Conservation (phyloP, 75 land plant genomes). For the Cunninghamia lanceolata region DNA sequence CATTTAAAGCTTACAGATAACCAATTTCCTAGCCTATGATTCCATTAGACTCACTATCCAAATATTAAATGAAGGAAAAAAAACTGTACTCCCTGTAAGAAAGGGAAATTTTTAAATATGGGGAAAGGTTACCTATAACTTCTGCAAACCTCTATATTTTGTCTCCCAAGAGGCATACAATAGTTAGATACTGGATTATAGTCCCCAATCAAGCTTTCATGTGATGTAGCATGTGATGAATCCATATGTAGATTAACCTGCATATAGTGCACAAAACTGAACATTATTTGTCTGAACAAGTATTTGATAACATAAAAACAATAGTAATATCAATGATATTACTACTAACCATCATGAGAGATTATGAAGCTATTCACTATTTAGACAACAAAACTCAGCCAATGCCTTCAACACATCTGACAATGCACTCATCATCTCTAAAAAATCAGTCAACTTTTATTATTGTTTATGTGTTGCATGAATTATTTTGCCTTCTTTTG, state of each 20-base stretch:
- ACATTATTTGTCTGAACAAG: background rate
- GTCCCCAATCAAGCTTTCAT: constrained; percentile 26
- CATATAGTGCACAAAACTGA: background rate
- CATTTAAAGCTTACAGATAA: background rate
- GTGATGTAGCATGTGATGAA: constrained; percentile 17
- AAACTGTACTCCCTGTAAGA: background rate
- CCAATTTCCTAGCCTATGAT: background rate
- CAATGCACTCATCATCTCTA: background rate
- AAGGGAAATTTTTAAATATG: background rate
- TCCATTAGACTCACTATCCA: background rate
- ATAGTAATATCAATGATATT: background rate
- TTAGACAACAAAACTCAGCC: background rate
- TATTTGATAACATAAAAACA: background rate
- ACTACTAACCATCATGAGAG: background rate
- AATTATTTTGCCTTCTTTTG: background rate
- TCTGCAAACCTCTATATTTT: constrained; percentile 29
- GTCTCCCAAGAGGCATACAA: constrained; percentile 26
- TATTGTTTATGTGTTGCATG: background rate
- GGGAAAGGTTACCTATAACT: constrained; percentile 22
- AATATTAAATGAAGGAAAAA: background rate
- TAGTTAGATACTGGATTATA: constrained; percentile 42
- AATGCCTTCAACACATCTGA: background rate
- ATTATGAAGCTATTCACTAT: background rate
- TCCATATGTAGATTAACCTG: constrained; percentile 47
- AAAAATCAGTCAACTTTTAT: background rate